A percentile compares a stretch with the other conserved stretches of the same genome.
Evolutionary conservation across 352 stramenopile species (phyloP).

Genomic region (Globisporangium echinulatum): DNA sequence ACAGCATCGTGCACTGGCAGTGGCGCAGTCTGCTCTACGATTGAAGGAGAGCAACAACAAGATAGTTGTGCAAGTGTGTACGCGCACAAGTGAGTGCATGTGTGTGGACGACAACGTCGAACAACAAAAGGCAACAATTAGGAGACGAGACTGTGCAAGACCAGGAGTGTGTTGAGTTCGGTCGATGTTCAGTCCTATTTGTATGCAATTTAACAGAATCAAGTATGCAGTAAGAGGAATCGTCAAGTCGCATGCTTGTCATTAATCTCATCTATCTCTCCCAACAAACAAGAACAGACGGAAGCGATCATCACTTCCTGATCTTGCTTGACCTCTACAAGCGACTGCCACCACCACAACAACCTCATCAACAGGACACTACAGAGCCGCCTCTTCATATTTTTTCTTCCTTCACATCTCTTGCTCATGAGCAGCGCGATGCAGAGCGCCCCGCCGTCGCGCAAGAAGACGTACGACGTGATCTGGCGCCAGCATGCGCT

Average conservation of each 20-base stretch:
- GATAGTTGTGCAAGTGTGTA: neutral
- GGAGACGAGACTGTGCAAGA: too few relatives aligned
- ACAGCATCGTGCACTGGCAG: conserved; percentile 85
- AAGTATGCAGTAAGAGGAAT: too few relatives aligned
- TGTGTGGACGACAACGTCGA: too few relatives aligned
- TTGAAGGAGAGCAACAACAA: conserved; percentile 22
- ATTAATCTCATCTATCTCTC: too few relatives aligned
- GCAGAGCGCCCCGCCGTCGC: neutral
- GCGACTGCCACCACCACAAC: neutral
- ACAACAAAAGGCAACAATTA: too few relatives aligned
- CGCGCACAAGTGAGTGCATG: neutral
- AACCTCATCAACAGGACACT: neutral
- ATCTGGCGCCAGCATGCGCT: conserved; percentile 48
- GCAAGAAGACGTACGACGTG: conserved; percentile 42
- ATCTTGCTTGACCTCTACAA: too few relatives aligned
- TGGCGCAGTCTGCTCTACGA: conserved; percentile 84
- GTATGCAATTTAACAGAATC: too few relatives aligned
- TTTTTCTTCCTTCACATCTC: neutral
- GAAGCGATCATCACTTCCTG: too few relatives aligned
- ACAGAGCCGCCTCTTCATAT: neutral
- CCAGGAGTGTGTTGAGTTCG: too few relatives aligned
- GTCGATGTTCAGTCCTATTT: too few relatives aligned
- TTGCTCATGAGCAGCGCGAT: neutral
- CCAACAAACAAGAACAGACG: too few relatives aligned
- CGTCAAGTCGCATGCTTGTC: too few relatives aligned